Percentiles rank a stretch among this genome's conserved stretches.
Evolutionary conservation across 371 early-diverging fungal genomes (phyloP).

Genomic region (Rhizopus stolonifer): DNA sequence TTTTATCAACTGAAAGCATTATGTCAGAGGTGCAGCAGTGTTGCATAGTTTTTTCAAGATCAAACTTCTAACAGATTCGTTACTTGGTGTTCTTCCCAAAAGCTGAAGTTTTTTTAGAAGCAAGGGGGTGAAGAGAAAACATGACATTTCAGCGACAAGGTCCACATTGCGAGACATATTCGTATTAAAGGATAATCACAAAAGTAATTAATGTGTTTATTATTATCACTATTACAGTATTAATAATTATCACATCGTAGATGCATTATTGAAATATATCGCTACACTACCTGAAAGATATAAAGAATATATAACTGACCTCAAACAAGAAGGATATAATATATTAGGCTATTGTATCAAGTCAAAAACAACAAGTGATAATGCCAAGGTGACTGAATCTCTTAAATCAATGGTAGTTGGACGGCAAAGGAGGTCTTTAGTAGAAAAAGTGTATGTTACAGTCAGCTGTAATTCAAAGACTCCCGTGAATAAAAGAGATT

Average conservation of each 20-base stretch:
- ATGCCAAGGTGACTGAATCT: conserved; percentile 1
- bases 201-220: conserved; percentile 5
- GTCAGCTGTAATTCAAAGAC: conserved; percentile 4
- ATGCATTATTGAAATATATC: neutral
- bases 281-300: conserved; percentile 2
- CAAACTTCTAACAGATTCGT: too few species aligned
- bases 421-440: conserved; percentile 4
- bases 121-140: conserved; percentile 1
- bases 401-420: conserved; percentile 5
- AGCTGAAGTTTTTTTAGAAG: conserved; percentile 1
- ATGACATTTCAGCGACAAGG: neutral
- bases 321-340: conserved; percentile 14
- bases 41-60: too few species aligned
- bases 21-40: too few species aligned
- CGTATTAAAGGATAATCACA: neutral
- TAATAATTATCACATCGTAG: conserved; percentile 6
- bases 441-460: conserved; percentile 1
- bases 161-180: neutral
- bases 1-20: too few species aligned
- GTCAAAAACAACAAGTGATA: conserved; percentile 10
- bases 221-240: conserved; percentile 7
- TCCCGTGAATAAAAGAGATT: conserved; percentile 5
- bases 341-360: conserved; percentile 15
- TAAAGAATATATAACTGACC: conserved; percentile 10
- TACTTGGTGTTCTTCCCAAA: neutral